Evolutionary conservation across 2,329 filamentous ascomycete species (phyloP).

Genomic region (Alternaria sp.): DNA sequence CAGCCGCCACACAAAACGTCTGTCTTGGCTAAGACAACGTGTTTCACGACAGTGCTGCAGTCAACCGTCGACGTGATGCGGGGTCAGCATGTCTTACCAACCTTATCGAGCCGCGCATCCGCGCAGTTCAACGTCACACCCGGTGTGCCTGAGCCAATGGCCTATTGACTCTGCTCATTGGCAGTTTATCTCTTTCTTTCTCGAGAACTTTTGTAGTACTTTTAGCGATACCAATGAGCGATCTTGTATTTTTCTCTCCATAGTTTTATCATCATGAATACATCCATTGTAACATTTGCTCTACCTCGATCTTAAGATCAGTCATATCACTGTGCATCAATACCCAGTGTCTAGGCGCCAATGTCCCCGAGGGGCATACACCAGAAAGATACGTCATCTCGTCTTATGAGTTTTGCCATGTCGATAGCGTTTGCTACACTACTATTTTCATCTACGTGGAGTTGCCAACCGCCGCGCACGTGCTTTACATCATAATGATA

Average conservation of each 20-base stretch:
- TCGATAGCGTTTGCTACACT: background rate
- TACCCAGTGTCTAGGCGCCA: background rate
- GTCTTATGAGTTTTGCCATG: too few species aligned
- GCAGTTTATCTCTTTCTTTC: background rate
- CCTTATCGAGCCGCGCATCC: background rate
- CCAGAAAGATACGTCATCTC: background rate
- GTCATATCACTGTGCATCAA: background rate
- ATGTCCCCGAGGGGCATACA: background rate
- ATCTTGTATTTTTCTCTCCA: background rate
- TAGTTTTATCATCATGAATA: background rate
- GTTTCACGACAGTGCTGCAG: conserved; percentile 7
- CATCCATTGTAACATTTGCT: background rate
- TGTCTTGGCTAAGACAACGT: background rate
- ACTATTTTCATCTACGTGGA: background rate
- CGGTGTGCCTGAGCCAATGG: background rate
- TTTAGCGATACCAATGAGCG: background rate
- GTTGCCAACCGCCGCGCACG: background rate
- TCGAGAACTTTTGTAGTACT: background rate
- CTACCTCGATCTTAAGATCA: background rate
- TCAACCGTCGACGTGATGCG: conserved; percentile 1
- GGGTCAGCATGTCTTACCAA: conserved; percentile 6
- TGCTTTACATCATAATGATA: background rate
- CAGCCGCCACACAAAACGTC: background rate
- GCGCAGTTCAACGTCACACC: background rate
- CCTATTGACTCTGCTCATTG: background rate